phyloP scores from a whole-genome alignment of 2,329 filamentous ascomycete species.

The Phoma herbarum region DNA sequence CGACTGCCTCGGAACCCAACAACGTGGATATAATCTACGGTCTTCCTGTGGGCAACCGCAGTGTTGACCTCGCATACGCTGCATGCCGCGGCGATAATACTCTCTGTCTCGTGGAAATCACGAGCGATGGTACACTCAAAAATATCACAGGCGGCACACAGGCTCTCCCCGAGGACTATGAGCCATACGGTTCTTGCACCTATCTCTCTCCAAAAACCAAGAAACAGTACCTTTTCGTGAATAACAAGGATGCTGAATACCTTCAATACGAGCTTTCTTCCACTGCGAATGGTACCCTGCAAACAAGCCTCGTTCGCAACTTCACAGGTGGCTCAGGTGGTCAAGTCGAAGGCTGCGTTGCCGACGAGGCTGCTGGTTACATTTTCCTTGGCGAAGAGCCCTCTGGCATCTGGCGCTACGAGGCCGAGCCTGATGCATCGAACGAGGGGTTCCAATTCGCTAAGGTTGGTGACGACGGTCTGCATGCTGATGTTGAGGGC shows the following conservation, averaged over 20 bases:
- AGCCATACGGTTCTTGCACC: constrained; percentile 62
- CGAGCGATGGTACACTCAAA: constrained; percentile 56
- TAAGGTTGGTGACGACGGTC: constrained; percentile 55
- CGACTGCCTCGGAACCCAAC: constrained; percentile 60
- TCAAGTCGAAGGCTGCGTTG: constrained; percentile 64
- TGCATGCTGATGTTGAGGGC: constrained; percentile 65
- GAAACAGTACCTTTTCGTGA: constrained; percentile 65
- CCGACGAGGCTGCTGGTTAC: constrained; percentile 61
- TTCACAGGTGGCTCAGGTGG: constrained; percentile 62
- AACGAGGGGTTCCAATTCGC: constrained; percentile 49
- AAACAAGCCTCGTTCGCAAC: constrained; percentile 60
- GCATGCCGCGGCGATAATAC: constrained; percentile 63
- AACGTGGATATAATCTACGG: constrained; percentile 65
- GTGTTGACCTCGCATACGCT: constrained; percentile 60
- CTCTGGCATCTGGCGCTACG: constrained; percentile 62
- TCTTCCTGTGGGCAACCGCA: constrained; percentile 56
- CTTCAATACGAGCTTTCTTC: constrained; percentile 61
- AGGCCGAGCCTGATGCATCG: constrained; percentile 59
- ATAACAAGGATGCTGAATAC: constrained; percentile 63
- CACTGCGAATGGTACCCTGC: constrained; percentile 53
- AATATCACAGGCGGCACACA: constrained; percentile 59
- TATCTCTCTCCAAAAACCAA: constrained; percentile 59
- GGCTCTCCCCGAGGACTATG: constrained; percentile 56
- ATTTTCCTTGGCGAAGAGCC: constrained; percentile 64
- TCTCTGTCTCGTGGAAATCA: constrained; percentile 62